Evolutionary conservation across 2,329 filamentous ascomycete genomes (phyloP), one percentile per base, ranked within the genome.

Genomic region (Phaeoacremonium minimum): DNA sequence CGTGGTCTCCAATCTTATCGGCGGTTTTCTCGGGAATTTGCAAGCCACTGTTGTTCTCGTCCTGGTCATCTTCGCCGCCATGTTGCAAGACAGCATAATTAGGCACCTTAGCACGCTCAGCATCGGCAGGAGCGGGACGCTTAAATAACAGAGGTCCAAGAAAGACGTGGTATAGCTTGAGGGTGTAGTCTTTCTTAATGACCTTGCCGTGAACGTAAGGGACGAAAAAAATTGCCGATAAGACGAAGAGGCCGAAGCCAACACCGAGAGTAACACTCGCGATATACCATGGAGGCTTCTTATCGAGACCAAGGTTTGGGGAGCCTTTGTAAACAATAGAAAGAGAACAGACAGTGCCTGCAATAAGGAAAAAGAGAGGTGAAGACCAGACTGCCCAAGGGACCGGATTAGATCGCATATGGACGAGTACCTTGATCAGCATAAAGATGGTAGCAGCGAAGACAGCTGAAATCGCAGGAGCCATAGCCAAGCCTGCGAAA

Each of bases 261-360:
- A 68, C 70, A 28, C 83, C 82, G 40, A 87, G 51, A 14, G 79
- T 81, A 42, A 87, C 81, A 13, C 73, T 63, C 7, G 71, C 80
- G 43, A 87, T 76, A 53, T 77, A 87, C 72, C 74, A 80, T 6
- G 60, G 57, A 2, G 83, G 80, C 67, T 81, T 83, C 61, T 81
- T 75, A 63, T 64, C 68, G 17, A 87, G 65, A 15, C 73, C 71
- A 18, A 86, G 72, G 39, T 69, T 79, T 15, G 84, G 83, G 8
- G 84, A 86, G 18, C 84, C 85, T 71, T 88, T 88, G 73, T 87
- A 88, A 47, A 88, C 83, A 49, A 89, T 79, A 29, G 81, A 87
- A 5, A 89, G 70, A 0, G 83, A 84, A 63, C 83, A 87, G 49
- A 89, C 63, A 40, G 82, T 85, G 37, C 71, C 81, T 36, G 85